Evolutionary conservation across 1,284 basidiomycete genomes (phyloP), one percentile per base, ranked within the genome.

Genomic region (Trichosporon sp.): DNA sequence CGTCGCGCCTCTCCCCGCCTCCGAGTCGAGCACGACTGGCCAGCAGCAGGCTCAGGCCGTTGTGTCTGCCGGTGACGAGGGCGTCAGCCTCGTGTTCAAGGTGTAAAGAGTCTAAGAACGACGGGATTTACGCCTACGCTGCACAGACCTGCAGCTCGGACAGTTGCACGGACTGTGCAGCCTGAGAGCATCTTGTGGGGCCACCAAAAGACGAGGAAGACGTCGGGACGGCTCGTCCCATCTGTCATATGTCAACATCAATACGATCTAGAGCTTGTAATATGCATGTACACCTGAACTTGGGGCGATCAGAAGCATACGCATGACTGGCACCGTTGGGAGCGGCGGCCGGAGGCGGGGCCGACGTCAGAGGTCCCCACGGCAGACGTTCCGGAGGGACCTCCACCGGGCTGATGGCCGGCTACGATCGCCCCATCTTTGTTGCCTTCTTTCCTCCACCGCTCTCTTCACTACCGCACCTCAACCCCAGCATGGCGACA

Each of bases 61-160:
- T 0, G 86, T 94, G 65, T 93, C 90, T 78, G 93, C 89, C 0
- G 92, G 93, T 3, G 93, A 96, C 80, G 93, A 95, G 75, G 91
- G 91, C 3, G 86, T 88, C 2, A 92, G 91, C 80, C 85, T 92
- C 60, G 91, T 95, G 47, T 95, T 60, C 56, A 60, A 60, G 56
- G 56, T 60, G 27, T 60, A 60, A 31, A 31, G 2, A 18, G 3
- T n/a, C 15, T 31, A 13, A 60, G 27, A 32, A 60, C 29, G 7
- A 21, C 3, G 27, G 5, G 53, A 58, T 12, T 31, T 18, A 3
- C 12, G 29, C 18, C 27, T n/a, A 1, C 18, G 53, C n/a, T 60
- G 27, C 27, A 31, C 56, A 3, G 56, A 29, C 27, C 56, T 11
- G 27, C 27, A 60, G 27, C 18, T 60, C 29, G 56, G 18, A 60